Evolutionary conservation across 2,329 filamentous ascomycete genomes (phyloP).

Genomic region (Fusarium metavorans): DNA sequence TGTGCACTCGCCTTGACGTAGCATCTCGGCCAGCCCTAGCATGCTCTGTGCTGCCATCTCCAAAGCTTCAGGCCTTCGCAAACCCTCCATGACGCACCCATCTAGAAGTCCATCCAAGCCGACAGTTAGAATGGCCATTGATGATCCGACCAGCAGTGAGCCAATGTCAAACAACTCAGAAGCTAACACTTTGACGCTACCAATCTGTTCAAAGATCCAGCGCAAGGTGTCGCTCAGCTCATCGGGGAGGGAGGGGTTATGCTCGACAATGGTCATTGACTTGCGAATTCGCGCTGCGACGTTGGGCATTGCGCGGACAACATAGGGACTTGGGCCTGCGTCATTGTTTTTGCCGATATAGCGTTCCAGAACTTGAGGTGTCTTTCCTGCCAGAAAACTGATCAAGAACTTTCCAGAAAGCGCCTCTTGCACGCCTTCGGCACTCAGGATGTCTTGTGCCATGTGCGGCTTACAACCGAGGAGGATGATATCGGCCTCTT

Average conservation of each 20-base stretch:
- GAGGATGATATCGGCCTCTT: slow-evolving; percentile 12
- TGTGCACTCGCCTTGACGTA: not conserved
- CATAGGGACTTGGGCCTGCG: slow-evolving; percentile 1
- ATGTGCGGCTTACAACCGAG: slow-evolving; percentile 11
- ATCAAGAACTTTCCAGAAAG: slow-evolving; percentile 13
- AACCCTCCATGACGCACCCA: slow-evolving; percentile 11
- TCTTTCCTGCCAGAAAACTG: slow-evolving; percentile 13
- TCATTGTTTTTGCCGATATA: not conserved
- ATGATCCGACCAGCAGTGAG: slow-evolving; percentile 11
- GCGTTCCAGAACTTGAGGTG: slow-evolving; percentile 8
- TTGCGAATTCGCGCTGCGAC: slow-evolving; percentile 11
- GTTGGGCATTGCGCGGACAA: slow-evolving; percentile 17
- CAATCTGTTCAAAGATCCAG: slow-evolving; percentile 14
- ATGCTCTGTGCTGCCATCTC: slow-evolving; percentile 13
- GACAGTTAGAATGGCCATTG: slow-evolving; percentile 11
- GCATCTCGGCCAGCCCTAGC: slow-evolving; percentile 8
- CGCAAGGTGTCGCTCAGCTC: slow-evolving; percentile 2
- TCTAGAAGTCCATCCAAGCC: slow-evolving; percentile 12
- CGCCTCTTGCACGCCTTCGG: slow-evolving; percentile 7
- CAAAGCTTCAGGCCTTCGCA: slow-evolving; percentile 13
- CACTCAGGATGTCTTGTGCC: slow-evolving; percentile 10
- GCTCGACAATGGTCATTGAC: slow-evolving; percentile 15
- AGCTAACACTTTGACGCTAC: slow-evolving; percentile 7
- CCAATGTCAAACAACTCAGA: slow-evolving; percentile 16
- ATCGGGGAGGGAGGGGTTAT: slow-evolving; percentile 4